These are phyloP conservation scores for Kernera saxatilis DNA, from an alignment of 345 rosid species.

Conservation along the genomic window DNA sequence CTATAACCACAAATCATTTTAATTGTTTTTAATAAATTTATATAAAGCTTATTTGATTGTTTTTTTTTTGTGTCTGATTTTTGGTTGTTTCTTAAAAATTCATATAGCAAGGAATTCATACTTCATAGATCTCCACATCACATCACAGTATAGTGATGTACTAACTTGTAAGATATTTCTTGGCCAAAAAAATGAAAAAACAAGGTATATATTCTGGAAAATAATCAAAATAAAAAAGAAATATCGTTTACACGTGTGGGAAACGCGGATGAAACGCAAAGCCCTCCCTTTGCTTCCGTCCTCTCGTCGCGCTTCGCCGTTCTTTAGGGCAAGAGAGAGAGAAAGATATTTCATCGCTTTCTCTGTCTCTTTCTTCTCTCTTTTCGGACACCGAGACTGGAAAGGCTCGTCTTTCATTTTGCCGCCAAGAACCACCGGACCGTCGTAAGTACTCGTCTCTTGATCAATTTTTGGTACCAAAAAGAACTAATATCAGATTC, in stretches of 20 bases:
- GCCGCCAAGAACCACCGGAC: neutral
- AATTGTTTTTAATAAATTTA: neutral
- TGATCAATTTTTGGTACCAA: neutral
- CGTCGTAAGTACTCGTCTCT: constrained; percentile 17
- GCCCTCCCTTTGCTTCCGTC: constrained; percentile 10
- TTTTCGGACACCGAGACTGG: constrained; percentile 3
- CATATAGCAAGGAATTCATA: neutral
- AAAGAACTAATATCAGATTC: neutral
- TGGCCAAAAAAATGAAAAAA: neutral
- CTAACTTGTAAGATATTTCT: neutral
- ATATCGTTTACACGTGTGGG: constrained; percentile 7
- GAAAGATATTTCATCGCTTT: neutral
- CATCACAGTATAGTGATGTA: neutral
- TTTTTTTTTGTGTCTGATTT: no score
- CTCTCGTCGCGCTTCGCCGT: constrained; percentile 22
- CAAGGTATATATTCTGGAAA: neutral
- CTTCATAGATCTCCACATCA: neutral
- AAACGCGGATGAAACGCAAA: constrained; percentile 25
- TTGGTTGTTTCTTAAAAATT: neutral
- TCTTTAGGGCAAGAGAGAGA: constrained; percentile 11
- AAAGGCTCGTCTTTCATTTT: neutral
- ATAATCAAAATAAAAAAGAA: neutral
- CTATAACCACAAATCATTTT: neutral
- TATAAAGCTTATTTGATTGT: neutral
- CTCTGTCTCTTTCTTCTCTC: neutral